These are phyloP conservation scores for Camellia lanceoleosa DNA, from an alignment of 148 eudicot species.

Conservation along the genomic window DNA sequence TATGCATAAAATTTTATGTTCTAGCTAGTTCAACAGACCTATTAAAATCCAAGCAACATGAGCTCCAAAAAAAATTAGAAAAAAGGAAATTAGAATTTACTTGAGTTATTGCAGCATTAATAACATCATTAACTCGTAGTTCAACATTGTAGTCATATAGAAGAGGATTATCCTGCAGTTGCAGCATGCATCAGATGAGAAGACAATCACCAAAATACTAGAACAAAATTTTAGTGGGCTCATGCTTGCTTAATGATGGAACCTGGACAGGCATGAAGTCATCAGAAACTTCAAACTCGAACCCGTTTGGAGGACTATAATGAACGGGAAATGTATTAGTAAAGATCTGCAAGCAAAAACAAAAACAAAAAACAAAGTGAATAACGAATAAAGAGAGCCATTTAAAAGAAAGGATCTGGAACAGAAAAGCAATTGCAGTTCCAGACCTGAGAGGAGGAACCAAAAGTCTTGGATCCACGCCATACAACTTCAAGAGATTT, in stretches of 20 bases:
- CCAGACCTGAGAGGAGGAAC: slow-evolving; percentile 78
- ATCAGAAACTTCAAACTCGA: slow-evolving; percentile 68
- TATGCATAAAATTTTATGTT: neutral
- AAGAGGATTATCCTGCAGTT: slow-evolving; percentile 64
- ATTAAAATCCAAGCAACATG: neutral
- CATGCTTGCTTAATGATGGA: slow-evolving; percentile 10
- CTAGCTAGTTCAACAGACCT: neutral
- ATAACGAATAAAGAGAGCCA: neutral
- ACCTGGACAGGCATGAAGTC: slow-evolving; percentile 62
- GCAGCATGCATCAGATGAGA: slow-evolving; percentile 11
- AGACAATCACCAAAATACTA: neutral
- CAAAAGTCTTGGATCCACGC: slow-evolving; percentile 88
- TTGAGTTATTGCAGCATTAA: slow-evolving; percentile 58
- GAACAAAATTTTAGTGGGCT: neutral
- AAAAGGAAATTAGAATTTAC: slow-evolving; percentile 27
- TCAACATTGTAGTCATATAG: slow-evolving; percentile 66
- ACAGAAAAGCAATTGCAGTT: neutral
- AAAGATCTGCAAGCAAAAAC: slow-evolving; percentile 49
- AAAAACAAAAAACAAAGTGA: slow-evolving; percentile 1
- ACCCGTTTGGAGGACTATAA: slow-evolving; percentile 66
- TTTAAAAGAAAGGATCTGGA: neutral
- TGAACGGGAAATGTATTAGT: slow-evolving; percentile 73
- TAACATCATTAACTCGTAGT: slow-evolving; percentile 65
- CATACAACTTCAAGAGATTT: slow-evolving; percentile 90
- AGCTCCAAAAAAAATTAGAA: neutral